phyloP scores from a whole-genome alignment of 257 asterid genomes.

The Rhazya stricta region DNA sequence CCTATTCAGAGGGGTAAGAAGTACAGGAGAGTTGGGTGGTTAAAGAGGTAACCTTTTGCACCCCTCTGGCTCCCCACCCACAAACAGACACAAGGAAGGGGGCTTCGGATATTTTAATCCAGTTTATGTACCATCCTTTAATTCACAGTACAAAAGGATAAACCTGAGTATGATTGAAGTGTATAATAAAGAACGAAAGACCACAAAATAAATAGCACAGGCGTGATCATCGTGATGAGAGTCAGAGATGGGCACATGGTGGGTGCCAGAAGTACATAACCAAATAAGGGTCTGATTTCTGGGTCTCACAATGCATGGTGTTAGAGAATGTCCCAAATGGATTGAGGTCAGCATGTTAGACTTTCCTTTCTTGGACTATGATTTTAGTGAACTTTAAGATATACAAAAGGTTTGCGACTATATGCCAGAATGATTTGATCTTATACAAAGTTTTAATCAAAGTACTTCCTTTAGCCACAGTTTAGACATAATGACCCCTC shows the following conservation, averaged over 20 bases:
- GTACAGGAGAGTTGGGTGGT: not conserved
- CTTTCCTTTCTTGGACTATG: not conserved
- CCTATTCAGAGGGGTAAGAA: not conserved
- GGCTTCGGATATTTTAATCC: not conserved
- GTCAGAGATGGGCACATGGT: not conserved
- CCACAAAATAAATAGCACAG: not conserved
- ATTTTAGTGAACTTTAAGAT: not conserved
- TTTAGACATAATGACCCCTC: not conserved
- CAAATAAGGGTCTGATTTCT: not conserved
- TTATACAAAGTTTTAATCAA: not conserved
- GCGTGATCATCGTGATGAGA: not conserved
- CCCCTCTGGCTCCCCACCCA: not conserved
- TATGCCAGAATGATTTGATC: not conserved
- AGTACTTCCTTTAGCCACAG: not conserved
- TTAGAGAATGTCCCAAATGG: not conserved
- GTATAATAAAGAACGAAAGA: not conserved
- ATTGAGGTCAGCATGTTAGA: not conserved
- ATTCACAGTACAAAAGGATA: not conserved
- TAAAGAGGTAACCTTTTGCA: not conserved
- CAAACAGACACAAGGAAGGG: not conserved
- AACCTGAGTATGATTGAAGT: not conserved
- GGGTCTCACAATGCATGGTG: not conserved
- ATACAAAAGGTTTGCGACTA: not conserved
- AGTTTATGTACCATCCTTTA: not conserved
- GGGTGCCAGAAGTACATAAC: not conserved